phyloP scores from a whole-genome alignment of 75 land plant genomes.

The Selaginella tamariscina region DNA sequence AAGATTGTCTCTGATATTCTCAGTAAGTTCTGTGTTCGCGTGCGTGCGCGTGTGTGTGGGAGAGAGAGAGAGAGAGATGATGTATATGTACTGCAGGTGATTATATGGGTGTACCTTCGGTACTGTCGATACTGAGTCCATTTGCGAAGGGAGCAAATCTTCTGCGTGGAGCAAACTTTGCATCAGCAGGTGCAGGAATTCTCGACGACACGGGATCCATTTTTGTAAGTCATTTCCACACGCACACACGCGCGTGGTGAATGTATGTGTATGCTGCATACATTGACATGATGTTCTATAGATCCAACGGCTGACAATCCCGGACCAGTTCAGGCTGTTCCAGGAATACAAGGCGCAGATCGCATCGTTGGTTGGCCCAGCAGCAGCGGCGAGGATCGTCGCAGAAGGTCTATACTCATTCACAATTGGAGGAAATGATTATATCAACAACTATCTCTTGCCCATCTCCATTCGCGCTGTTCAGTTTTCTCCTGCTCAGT shows the following conservation, averaged over 20 bases:
- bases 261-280: neutral
- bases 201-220: constrained; percentile 25
- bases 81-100: constrained; percentile 16
- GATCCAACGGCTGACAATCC: constrained; percentile 16
- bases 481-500: constrained; percentile 39
- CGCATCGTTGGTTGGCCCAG: constrained; percentile 21
- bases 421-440: constrained; percentile 50
- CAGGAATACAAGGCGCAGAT: constrained; percentile 24
- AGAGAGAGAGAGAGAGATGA: neutral
- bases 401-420: constrained; percentile 22
- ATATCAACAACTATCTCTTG: constrained; percentile 56
- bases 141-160: neutral
- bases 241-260: no score
- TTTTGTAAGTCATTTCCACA: constrained; percentile 18
- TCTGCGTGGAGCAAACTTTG: constrained; percentile 40
- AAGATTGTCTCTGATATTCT: constrained; percentile 27
- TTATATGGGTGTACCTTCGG: constrained; percentile 16
- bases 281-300: neutral
- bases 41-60: neutral
- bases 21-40: constrained; percentile 17
- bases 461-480: constrained; percentile 18
- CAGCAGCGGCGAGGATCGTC: constrained; percentile 27
- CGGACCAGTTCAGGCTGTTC: constrained; percentile 19
- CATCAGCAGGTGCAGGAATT: constrained; percentile 60
- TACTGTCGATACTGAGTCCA: constrained; percentile 15